A percentile compares a stretch with the other conserved stretches of the same genome.
Evolutionary conservation across 768 basidiomycete genomes (phyloP).

Genomic region (Wakefieldia striispora): DNA sequence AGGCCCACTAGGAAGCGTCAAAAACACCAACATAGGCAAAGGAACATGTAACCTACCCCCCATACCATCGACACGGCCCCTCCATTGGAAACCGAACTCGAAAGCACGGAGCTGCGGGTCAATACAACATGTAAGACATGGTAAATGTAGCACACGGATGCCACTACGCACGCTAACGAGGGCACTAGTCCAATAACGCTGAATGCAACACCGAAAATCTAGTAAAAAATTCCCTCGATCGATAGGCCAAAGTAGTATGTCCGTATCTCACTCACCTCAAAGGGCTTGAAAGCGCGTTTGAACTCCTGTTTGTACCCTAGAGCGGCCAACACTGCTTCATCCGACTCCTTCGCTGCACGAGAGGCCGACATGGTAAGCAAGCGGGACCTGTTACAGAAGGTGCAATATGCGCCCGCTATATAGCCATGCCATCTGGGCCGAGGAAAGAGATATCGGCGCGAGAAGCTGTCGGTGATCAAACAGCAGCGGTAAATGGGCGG

Average conservation of each 20-base stretch:
- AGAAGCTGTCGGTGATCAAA: too few species aligned
- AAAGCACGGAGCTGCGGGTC: conserved; percentile 37
- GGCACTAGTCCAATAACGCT: conserved; percentile 65
- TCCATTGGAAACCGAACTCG: conserved; percentile 46
- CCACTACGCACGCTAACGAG: conserved; percentile 50
- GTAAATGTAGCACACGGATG: conserved; percentile 5
- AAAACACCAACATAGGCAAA: not conserved
- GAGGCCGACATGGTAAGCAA: not conserved
- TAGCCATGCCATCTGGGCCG: too few species aligned
- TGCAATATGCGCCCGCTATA: too few species aligned
- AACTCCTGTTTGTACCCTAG: conserved; percentile 37
- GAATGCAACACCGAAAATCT: conserved; percentile 70
- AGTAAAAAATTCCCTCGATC: conserved; percentile 7
- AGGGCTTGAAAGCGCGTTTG: conserved; percentile 29
- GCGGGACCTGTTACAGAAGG: too few species aligned
- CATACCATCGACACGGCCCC: conserved; percentile 44
- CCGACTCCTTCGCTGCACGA: conserved; percentile 8
- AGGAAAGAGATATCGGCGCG: too few species aligned
- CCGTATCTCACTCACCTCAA: conserved; percentile 21
- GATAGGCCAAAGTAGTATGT: not conserved
- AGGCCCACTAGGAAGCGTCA: conserved; percentile 29
- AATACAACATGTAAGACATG: not conserved
- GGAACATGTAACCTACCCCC: conserved; percentile 27
- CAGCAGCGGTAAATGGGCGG: too few species aligned
- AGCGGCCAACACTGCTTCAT: conserved; percentile 26